Evolutionary conservation across 345 rosid species (phyloP).

Genomic region (Eucalyptus viminalis): DNA sequence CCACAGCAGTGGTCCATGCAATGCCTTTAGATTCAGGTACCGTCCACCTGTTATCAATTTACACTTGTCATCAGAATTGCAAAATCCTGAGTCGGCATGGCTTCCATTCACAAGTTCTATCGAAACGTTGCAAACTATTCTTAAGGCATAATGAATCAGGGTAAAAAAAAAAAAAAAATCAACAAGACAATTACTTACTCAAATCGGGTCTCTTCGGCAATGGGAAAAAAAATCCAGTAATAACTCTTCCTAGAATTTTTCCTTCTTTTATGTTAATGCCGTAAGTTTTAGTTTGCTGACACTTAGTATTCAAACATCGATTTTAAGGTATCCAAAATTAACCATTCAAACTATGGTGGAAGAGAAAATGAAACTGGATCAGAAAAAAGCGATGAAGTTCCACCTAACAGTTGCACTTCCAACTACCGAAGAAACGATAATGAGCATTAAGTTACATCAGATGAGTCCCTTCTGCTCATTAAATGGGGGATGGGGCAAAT

Average conservation of each 20-base stretch:
- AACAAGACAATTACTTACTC: not conserved
- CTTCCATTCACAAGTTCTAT: not conserved
- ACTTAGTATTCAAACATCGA: not conserved
- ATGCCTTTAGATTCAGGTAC: slow-evolving; percentile 62
- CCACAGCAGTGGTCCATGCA: slow-evolving; percentile 40
- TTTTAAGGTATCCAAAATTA: not conserved
- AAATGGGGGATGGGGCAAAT: not conserved
- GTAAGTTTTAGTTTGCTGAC: not conserved
- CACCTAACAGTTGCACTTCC: not conserved
- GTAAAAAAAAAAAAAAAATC: not conserved
- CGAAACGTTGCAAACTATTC: not conserved
- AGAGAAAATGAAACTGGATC: not conserved
- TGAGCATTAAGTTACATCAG: not conserved
- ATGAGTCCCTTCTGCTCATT: not conserved
- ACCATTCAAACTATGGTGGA: not conserved
- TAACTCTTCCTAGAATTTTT: not conserved
- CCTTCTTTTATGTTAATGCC: not conserved
- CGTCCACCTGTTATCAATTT: slow-evolving; percentile 41
- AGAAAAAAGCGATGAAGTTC: not conserved
- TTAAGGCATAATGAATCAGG: not conserved
- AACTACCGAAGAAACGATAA: not conserved
- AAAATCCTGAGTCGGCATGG: not conserved
- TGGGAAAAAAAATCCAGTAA: not conserved
- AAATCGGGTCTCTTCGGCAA: not conserved
- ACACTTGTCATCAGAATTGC: not conserved